A percentile compares a stretch with the other conserved stretches of the same genome.
These are phyloP conservation scores for Cystofilobasidium capitatum DNA, from an alignment of 768 basidiomycete genomes.

Conservation along the genomic window DNA sequence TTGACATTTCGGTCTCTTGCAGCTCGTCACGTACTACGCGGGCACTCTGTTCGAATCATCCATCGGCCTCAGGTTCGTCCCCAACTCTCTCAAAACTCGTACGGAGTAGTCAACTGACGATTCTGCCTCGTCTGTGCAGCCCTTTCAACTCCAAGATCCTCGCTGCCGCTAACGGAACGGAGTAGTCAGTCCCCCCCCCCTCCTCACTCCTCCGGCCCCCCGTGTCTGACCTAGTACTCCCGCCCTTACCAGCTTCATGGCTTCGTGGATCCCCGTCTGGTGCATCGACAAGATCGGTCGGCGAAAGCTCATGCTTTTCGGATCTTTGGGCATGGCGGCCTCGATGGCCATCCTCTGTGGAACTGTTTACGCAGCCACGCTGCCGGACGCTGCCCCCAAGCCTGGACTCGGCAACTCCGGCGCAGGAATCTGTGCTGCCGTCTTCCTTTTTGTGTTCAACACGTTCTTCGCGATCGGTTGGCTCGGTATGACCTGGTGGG, in stretches of 20 bases:
- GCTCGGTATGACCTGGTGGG: slow-evolving; percentile 56
- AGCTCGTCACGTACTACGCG: slow-evolving; percentile 48
- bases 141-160: slow-evolving; percentile 52
- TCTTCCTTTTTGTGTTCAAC: slow-evolving; percentile 61
- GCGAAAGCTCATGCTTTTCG: slow-evolving; percentile 35
- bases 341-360: slow-evolving; percentile 53
- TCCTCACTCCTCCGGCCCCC: neutral
- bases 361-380: neutral
- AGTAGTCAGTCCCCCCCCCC: slow-evolving; percentile 33
- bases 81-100: too few species aligned
- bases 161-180: slow-evolving; percentile 35
- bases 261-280: slow-evolving; percentile 30
- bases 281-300: slow-evolving; percentile 35
- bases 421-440: slow-evolving; percentile 48
- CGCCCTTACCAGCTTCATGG: slow-evolving; percentile 23
- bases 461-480: slow-evolving; percentile 61
- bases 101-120: too few species aligned
- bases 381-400: neutral
- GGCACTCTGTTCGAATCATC: slow-evolving; percentile 33
- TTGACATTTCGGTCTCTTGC: neutral
- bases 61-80: slow-evolving; percentile 50
- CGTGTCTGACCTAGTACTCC: neutral
- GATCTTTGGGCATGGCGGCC: slow-evolving; percentile 28
- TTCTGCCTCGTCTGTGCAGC: slow-evolving; percentile 28
- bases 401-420: slow-evolving; percentile 43